A percentile compares a stretch with the other conserved stretches of the same genome.
Evolutionary conservation across 345 rosid genomes (phyloP).

Genomic region (Gossypium herbaceum): DNA sequence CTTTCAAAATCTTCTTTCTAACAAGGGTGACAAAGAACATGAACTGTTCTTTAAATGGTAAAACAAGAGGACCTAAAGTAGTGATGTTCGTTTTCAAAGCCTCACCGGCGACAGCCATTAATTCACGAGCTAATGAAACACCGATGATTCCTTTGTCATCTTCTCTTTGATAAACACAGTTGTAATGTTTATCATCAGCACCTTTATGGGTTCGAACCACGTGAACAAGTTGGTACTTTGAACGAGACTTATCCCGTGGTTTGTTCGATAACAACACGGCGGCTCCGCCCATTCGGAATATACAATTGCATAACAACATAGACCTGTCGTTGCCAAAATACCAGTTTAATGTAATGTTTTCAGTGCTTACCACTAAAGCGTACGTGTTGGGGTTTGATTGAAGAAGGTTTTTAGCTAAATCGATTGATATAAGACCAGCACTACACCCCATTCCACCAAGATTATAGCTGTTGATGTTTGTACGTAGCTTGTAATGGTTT

Average conservation of each 20-base stretch:
- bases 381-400: conserved; percentile 57
- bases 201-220: conserved; percentile 81
- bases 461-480: conserved; percentile 62
- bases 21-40: conserved; percentile 47
- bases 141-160: conserved; percentile 63
- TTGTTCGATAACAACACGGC: conserved; percentile 72
- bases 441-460: conserved; percentile 95
- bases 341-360: conserved; percentile 80
- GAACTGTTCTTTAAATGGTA: conserved; percentile 60
- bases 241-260: conserved; percentile 37
- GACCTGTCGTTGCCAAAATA: conserved; percentile 75
- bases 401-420: conserved; percentile 64
- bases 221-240: conserved; percentile 73
- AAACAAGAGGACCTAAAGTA: conserved; percentile 72
- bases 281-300: conserved; percentile 87
- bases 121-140: conserved; percentile 68
- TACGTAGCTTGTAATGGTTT: conserved; percentile 64
- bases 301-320: conserved; percentile 79
- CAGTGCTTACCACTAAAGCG: conserved; percentile 82
- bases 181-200: conserved; percentile 54
- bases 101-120: conserved; percentile 81
- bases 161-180: conserved; percentile 68
- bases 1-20: conserved; percentile 43
- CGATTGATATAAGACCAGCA: conserved; percentile 71
- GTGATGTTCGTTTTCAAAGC: conserved; percentile 83